Evolutionary conservation across 225 moss, liverwort and hornwort species (phyloP).

Genomic region (Rhytidiadelphus loreus): DNA sequence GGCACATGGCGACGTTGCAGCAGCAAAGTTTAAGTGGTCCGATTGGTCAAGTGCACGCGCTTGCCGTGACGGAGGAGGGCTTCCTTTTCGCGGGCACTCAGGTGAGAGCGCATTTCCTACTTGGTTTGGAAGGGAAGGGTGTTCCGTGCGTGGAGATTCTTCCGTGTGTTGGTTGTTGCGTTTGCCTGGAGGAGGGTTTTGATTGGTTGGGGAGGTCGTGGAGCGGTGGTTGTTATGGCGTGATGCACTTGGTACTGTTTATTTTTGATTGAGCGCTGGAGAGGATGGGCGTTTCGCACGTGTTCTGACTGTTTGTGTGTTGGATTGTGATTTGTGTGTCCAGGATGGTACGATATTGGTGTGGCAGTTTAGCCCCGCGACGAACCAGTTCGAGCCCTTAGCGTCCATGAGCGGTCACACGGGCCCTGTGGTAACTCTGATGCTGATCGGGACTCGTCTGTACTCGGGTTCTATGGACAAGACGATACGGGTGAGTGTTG

Average conservation of each 20-base stretch:
- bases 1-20: conserved; percentile 72
- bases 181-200: background rate
- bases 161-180: background rate
- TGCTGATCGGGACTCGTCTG: conserved; percentile 49
- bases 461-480: conserved; percentile 92
- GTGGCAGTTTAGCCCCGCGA: conserved; percentile 67
- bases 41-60: conserved; percentile 79
- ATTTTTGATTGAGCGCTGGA: background rate
- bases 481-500: conserved; percentile 50
- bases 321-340: background rate
- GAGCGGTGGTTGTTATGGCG: background rate
- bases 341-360: conserved; percentile 88
- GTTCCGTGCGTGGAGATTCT: background rate
- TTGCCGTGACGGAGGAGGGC: conserved; percentile 64
- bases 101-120: conserved; percentile 1
- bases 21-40: conserved; percentile 64
- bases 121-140: background rate
- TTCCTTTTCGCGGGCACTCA: conserved; percentile 85
- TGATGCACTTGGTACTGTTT: background rate
- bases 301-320: background rate
- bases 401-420: conserved; percentile 67
- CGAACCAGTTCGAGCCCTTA: conserved; percentile 69
- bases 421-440: conserved; percentile 67
- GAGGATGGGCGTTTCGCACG: too few relatives aligned
- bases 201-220: background rate